These are phyloP conservation scores for Asterella californica DNA, from an alignment of 225 moss, liverwort and hornwort genomes.

Conservation along the genomic window DNA sequence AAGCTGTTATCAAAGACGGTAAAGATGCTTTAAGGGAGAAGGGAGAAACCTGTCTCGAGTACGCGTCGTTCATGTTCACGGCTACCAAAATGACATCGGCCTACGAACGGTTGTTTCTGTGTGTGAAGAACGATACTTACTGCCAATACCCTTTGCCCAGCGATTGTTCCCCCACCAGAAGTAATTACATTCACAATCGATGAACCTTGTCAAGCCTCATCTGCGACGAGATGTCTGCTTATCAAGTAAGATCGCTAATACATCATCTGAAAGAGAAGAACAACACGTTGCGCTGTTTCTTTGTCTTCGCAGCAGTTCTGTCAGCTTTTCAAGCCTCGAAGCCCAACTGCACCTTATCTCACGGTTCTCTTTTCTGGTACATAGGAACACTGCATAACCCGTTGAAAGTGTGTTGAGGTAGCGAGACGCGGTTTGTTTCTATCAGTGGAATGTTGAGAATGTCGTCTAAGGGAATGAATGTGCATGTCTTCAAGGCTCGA, in stretches of 20 bases:
- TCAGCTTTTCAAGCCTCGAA: not conserved
- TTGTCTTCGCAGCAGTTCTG: not conserved
- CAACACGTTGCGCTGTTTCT: not conserved
- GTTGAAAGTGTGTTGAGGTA: not conserved
- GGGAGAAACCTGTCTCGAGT: constrained; percentile 60
- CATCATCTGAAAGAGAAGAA: not conserved
- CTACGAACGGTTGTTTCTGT: constrained; percentile 91
- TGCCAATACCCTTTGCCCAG: constrained; percentile 71
- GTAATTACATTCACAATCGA: constrained; percentile 25
- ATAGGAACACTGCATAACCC: not conserved
- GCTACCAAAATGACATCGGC: constrained; percentile 88
- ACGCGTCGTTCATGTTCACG: constrained; percentile 79
- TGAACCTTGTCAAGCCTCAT: not conserved
- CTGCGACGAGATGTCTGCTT: not conserved
- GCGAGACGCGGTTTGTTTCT: too few relatives aligned
- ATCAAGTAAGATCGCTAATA: not conserved
- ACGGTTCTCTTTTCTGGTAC: not conserved
- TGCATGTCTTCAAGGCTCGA: not conserved
- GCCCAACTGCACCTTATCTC: not conserved
- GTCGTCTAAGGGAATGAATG: not conserved
- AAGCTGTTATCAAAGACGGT: constrained; percentile 62
- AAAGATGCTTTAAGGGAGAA: constrained; percentile 44
- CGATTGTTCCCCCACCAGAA: constrained; percentile 43
- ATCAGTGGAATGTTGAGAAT: not conserved
- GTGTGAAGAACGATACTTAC: constrained; percentile 61